These are phyloP conservation scores for Arabidopsis arenosa DNA, from an alignment of 345 rosid genomes.

Conservation along the genomic window DNA sequence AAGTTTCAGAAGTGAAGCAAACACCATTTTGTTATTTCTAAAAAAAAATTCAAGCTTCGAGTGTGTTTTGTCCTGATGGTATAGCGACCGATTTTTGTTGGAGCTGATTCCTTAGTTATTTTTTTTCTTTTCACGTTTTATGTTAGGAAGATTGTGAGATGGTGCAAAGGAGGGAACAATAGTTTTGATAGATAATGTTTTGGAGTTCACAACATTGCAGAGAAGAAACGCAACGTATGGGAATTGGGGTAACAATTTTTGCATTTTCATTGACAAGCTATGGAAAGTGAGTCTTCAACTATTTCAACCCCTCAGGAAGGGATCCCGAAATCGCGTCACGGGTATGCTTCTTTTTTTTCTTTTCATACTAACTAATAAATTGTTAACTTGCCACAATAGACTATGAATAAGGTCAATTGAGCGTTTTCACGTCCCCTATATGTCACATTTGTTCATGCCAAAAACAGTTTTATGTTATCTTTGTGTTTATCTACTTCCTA, in stretches of 20 bases:
- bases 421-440: background rate
- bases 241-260: conserved; percentile 60
- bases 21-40: background rate
- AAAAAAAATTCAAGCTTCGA: background rate
- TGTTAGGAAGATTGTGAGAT: conserved; percentile 41
- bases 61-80: conserved; percentile 5
- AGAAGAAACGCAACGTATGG: conserved; percentile 55
- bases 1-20: background rate
- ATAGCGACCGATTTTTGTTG: background rate
- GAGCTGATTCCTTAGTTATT: conserved; percentile 1
- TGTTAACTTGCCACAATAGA: background rate
- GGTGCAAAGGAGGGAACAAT: conserved; percentile 35
- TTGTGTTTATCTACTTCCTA: background rate
- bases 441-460: background rate
- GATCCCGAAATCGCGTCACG: conserved; percentile 65
- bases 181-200: conserved; percentile 52
- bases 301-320: conserved; percentile 61
- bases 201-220: conserved; percentile 53
- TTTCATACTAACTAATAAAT: background rate
- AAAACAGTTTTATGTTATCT: too few species aligned
- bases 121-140: background rate
- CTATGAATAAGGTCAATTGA: background rate
- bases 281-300: conserved; percentile 70
- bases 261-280: conserved; percentile 52
- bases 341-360: conserved; percentile 52